Base-by-base conservation (phyloP, 371 early-diverging fungal species). In the Circinella umbellata region DNA sequence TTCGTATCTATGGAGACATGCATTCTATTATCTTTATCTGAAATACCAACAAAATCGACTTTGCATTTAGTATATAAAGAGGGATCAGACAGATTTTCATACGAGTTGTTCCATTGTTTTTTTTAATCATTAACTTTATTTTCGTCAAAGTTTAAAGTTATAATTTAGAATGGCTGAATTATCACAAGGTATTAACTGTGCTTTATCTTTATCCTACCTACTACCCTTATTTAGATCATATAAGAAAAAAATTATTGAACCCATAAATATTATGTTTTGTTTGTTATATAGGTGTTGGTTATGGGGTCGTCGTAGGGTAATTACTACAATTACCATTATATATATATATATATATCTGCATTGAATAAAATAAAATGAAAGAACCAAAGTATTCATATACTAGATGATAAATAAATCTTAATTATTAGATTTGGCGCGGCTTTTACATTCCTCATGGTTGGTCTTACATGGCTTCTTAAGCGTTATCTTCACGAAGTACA, bases 401-500 rank as follows among this genome's bases (percentile, higher is more conserved):
- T 27, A 27, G 48, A 4, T 54, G 42, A 10, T 59, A 7, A 27
- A 10, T 20, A 48, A 4, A n/a, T 8, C 14, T 66, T 57, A 55
- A 13, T 67, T 63, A 36, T 47, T 59, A 77, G 87, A 17, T 85
- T 87, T 62, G 87, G 88, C 61, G 81, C 85, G 9, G 69, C 88
- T 27, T 90, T 89, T 77, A 85, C 91, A 11, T 51, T 76, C 5
- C 68, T 88, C 54, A 90, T 91, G 88, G 86, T 88, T 11, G 64
- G 84, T 27, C 81, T 91, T n/a, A 89, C 91, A 3, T 79, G 77
- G 76, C 76, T 85, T 10, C 83, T 86, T 64, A 82, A 85, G 61
- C 81, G 90, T 8, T 91, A 90, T 72, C 68, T 89, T 18, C 76
- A 80, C 27, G 91, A 91, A 73, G 79, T 79, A 27, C 81, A 89